A percentile compares a stretch with the other conserved stretches of the same genome.
Evolutionary conservation across 768 basidiomycete species (phyloP).

Genomic region (Termitomyces sp.): DNA sequence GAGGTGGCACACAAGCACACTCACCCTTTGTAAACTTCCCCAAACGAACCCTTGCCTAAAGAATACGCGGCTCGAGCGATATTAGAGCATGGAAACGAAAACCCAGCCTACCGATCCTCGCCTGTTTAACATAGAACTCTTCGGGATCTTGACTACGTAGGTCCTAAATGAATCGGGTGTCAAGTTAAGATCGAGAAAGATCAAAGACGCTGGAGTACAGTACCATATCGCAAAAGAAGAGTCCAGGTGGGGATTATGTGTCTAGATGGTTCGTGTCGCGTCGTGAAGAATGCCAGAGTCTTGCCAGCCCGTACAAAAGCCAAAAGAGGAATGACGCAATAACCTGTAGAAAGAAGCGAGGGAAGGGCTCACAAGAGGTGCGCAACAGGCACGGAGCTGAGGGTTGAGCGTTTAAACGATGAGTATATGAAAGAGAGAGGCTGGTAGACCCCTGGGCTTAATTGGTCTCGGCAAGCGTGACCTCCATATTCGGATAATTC

Average conservation of each 20-base stretch:
- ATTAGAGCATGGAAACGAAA: background rate
- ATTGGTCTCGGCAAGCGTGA: slow-evolving; percentile 20
- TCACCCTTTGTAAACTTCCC: slow-evolving; percentile 98
- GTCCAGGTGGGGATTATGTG: slow-evolving; percentile 2
- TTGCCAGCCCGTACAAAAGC: background rate
- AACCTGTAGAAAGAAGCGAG: background rate
- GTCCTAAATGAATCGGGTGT: slow-evolving; percentile 6
- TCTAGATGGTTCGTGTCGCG: slow-evolving; percentile 27
- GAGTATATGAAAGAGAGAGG: slow-evolving; percentile 14
- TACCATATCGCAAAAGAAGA: slow-evolving; percentile 25
- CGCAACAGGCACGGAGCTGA: background rate
- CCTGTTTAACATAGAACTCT: slow-evolving; percentile 95
- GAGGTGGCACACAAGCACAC: slow-evolving; percentile 17
- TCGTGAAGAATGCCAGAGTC: slow-evolving; percentile 22
- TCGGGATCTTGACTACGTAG: slow-evolving; percentile 75
- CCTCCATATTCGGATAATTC: slow-evolving; percentile 12
- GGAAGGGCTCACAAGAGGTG: background rate
- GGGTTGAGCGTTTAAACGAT: too few species aligned
- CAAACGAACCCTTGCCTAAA: slow-evolving; percentile 95
- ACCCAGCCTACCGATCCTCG: slow-evolving; percentile 82
- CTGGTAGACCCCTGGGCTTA: slow-evolving; percentile 12
- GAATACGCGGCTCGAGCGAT: slow-evolving; percentile 8
- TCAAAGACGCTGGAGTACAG: slow-evolving; percentile 7
- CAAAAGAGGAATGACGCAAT: slow-evolving; percentile 3
- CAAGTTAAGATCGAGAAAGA: slow-evolving; percentile 25